Evolutionary conservation across 139 green algal species (phyloP), one percentile per base, ranked within the genome.

Genomic region (Coelastrella sp.): DNA sequence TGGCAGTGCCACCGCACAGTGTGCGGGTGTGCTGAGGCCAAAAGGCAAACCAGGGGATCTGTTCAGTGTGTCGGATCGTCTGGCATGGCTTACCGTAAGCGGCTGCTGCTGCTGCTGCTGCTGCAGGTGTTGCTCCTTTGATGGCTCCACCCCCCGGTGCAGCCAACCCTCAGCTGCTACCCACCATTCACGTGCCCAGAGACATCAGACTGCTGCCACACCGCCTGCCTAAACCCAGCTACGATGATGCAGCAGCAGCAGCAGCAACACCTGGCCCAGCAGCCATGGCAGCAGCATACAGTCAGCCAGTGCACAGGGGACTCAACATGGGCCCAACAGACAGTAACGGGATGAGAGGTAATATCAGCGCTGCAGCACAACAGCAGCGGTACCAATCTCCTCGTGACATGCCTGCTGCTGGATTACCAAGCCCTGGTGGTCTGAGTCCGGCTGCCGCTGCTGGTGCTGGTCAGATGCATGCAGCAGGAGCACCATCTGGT

Each of bases 191-290:
- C 17, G 82, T 90, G 25, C 87, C 87, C 4, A 27, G 61, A 17
- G 87, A 90, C 87, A 90, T 90, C 27, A 68, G 87, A 24, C 87
- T 90, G 76, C 87, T 90, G 78, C 87, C 76, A 25, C 27, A 78
- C 76, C 35, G 58, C 76, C 87, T 90, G 87, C 87, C 87, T 25
- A 90, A 90, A 68, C 87, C 87, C 76, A 81, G 35, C 87, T 90
- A 90, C 22, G 87, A 63, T 57, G 72, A 68, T 75, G 19, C 84
- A 89, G 84, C 84, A 56, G 84, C 68, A 82, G 70, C 84, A 83
- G 66, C 84, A 80, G 66, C 25, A 70, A 8, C 35, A 66, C n/a
- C n/a, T 15, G 14, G 27, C 59, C 49, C 8, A 60, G 59, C 80
- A 73, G 80, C 80, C 27, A 25, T 24, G 76, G n/a, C 76, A 61